These are phyloP conservation scores for Meyerozyma guilliermondii DNA, from an alignment of 1,139 yeast genomes.

Conservation along the genomic window DNA sequence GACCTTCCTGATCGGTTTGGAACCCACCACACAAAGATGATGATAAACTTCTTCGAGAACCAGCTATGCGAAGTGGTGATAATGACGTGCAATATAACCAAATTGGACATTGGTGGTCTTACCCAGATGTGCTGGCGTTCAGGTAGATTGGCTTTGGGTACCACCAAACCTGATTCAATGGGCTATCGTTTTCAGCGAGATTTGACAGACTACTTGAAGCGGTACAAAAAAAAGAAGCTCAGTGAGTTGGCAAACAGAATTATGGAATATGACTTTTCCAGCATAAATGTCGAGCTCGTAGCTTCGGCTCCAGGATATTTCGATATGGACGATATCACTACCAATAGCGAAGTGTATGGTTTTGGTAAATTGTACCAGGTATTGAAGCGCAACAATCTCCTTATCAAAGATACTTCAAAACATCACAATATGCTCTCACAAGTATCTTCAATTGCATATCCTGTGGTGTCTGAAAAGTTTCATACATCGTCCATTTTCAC, in stretches of 20 bases:
- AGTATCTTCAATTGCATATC: conserved; percentile 57
- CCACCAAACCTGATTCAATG: conserved; percentile 3
- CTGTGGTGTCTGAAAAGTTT: conserved; percentile 30
- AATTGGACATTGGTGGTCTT: conserved; percentile 48
- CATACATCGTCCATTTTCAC: conserved; percentile 46
- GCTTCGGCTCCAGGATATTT: conserved; percentile 50
- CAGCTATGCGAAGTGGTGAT: conserved; percentile 41
- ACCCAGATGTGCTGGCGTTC: conserved; percentile 67
- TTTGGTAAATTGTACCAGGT: conserved; percentile 45
- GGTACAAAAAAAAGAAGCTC: conserved; percentile 30
- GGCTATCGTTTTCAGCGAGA: conserved; percentile 27
- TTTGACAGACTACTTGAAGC: conserved; percentile 36
- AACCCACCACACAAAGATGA: conserved; percentile 66
- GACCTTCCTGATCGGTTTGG: conserved; percentile 31
- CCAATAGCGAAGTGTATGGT: conserved; percentile 35
- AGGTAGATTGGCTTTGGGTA: conserved; percentile 31
- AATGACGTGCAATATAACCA: conserved; percentile 56
- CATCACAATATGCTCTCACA: conserved; percentile 44
- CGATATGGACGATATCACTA: conserved; percentile 9
- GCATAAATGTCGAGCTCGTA: conserved; percentile 49
- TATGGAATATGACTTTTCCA: conserved; percentile 35
- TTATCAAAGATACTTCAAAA: conserved; percentile 12
- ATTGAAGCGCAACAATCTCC: conserved; percentile 27
- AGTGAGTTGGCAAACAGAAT: conserved; percentile 24
- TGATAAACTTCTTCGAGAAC: conserved; percentile 49